Evolutionary conservation across 352 stramenopile genomes (phyloP), one percentile per base, ranked within the genome.

Genomic region (Pythium chondricola): DNA sequence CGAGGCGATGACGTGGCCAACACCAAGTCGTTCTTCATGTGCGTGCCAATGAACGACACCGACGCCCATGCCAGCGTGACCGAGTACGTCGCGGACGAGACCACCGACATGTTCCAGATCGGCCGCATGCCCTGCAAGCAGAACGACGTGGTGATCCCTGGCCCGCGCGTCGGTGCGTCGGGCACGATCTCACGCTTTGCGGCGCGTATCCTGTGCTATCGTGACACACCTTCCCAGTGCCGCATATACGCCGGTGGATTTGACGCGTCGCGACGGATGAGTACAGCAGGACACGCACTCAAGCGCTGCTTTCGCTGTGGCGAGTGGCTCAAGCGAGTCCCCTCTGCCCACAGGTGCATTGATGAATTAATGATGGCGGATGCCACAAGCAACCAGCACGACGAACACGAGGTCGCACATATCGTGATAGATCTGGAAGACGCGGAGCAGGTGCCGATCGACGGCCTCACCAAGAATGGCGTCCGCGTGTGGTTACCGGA

Each of bases 381-480:
- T 8, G 29, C 14, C 20, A 4, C 11, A 30, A 14, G 16, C 24
- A 7, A 54, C 27, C 6, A 27, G 22, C 32, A 39, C 30, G 29
- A 43, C 25, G 6, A 25, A 33, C n/a, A 38, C 18, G 25, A 16
- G 2, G 26, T 25, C 18, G 41, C 63, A 25, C 47, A 89, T 45
- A 53, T 74, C 11, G 64, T 81, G 29, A 24, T 78, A 27, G 62
- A 60, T 17, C 13, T 84, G 18, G 43, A 44, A 0, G 67, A 80
- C 43, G 27, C 71, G 6, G 59, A 45, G 14, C 52, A 68, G 2
- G 35, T 88, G 10, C 72, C 71, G 1, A 45, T 91, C 17, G 80
- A 91, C 39, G 80, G 76, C 22, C 41, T 91, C 31, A 91, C 80
- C n/a, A 88, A 87, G 46, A 91, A 91, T 45, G 80, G 80, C 5